Base-by-base conservation (phyloP, 1,284 basidiomycete genomes). In the Exobasidium rhododendri region DNA sequence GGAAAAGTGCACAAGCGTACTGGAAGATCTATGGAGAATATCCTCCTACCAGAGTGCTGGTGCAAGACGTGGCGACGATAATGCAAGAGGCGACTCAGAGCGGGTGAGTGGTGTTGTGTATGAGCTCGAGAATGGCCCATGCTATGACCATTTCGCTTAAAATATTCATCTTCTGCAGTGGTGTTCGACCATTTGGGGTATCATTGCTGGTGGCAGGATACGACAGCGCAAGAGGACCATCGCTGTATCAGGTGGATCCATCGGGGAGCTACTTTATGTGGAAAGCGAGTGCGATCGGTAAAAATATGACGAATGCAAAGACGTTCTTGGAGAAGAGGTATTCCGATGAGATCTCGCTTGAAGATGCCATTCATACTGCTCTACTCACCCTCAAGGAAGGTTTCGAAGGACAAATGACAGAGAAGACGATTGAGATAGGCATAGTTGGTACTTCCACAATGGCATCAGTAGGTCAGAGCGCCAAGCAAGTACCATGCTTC, bases 1-100 rank as follows among this genome's bases (percentile, higher is more conserved):
- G 96, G 62, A 98, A 98, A 85, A 92, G 91, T 73, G 96, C 96
- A 10, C 96, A 98, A 81, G 88, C 92, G 22, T 99, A 98, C 82
- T 98, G 94, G 94, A 98, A 97, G 65, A 89, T 97, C 61, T 94
- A 97, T 79, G 93, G 92, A 58, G 96, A 98, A 82, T 98, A 98
- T 81, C 96, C 96, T n/a, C 91, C 93, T 51, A 97, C 94, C 58
- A 88, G 92, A 79, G 89, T 97, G 56, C 85, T 99, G 66, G 96
- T 94, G 10, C 92, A 96, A 81, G 96, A 97, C 81, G 89, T 99
- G 61, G 96, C 96, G 20, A 94, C 88, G 22, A 89, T 97, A 61
- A 97, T 98, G 93, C 96, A 99, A 82, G 88, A 97, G 80, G 96
- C 96, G 54, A 99, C 96, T 43, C 96, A 99, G 83, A 92, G 91